Evolutionary conservation across 73 alveolate species (phyloP), one percentile per base, ranked within the genome.

Genomic region (Tetrahymena elliotti): DNA sequence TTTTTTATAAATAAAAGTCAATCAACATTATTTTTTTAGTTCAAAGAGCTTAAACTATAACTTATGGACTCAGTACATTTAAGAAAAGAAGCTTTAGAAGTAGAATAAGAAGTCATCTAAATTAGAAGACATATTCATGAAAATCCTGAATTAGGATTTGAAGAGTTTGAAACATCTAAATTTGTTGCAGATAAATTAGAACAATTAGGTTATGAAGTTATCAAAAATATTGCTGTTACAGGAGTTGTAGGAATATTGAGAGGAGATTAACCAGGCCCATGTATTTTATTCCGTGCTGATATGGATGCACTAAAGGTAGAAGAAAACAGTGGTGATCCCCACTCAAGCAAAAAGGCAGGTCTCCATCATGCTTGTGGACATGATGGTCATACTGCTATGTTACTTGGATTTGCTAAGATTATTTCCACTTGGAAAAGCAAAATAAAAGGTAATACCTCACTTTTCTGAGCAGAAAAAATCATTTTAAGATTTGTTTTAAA

Each of bases 331-430:
- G 41, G 53, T 5, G 52, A 33, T 34, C 93, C 47, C 8, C 93
- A 88, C 38, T 22, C 92, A 39, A 84, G 96, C n/a, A 83, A 88
- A 24, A 83, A 94, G 20, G n/a, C 38, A 38, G 96, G 96, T 0
- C 15, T 37, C 24, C 93, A 52, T 84, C 97, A 95, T 54, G 97
- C 97, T 22, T 95, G 97, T 94, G 97, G 96, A 9, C 97, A 95
- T 93, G 97, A 95, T 93, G 97, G 97, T 8, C 97, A 95, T 41
- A 93, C 94, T 31, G 96, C 97, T 13, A 94, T 93, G 96, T 37
- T 95, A 27, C 93, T 95, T 22, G 38, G 39, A 16, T 84, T 94
- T 20, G 96, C 96, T n/a, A 54, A 95, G 35, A 47, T 93, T 18
- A 27, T 95, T 6, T 34, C 95, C 13, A 24, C 92, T 20, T 34